Conservation (phyloP, 257 asterid genomes). For the Solanum paucissectum region DNA sequence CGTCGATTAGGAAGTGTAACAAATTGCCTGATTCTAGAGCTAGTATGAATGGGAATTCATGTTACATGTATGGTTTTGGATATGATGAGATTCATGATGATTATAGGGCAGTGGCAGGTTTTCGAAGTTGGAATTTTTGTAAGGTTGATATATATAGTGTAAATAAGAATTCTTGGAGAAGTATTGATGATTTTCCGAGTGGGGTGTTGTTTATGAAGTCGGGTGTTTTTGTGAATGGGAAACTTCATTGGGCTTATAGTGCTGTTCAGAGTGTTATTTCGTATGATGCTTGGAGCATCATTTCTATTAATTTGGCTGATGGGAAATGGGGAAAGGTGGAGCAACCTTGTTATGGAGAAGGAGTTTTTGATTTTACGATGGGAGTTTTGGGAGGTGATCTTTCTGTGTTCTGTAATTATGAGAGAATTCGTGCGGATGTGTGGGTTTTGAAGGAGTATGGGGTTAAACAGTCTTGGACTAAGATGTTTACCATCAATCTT, state of each 20-base stretch:
- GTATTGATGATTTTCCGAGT: neutral
- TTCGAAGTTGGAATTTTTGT: neutral
- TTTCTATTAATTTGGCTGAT: neutral
- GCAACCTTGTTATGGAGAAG: neutral
- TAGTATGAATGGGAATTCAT: too few relatives aligned
- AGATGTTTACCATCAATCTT: neutral
- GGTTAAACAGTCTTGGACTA: slow-evolving; percentile 20
- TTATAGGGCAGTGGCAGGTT: neutral
- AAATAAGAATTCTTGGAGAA: neutral
- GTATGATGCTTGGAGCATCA: neutral
- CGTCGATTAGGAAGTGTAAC: neutral
- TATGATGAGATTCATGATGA: neutral
- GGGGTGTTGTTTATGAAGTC: neutral
- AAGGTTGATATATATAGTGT: neutral
- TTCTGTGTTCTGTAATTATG: neutral
- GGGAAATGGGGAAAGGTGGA: neutral
- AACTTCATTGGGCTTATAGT: neutral
- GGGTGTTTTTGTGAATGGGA: neutral
- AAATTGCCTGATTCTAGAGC: neutral
- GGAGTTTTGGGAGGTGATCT: neutral
- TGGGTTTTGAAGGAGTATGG: slow-evolving; percentile 30
- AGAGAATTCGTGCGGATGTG: neutral
- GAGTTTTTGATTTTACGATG: neutral
- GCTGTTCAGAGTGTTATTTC: neutral
- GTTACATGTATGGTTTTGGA: neutral